Evolutionary conservation across 306 rosid genomes (phyloP).

Genomic region (Medicago lupulina): DNA sequence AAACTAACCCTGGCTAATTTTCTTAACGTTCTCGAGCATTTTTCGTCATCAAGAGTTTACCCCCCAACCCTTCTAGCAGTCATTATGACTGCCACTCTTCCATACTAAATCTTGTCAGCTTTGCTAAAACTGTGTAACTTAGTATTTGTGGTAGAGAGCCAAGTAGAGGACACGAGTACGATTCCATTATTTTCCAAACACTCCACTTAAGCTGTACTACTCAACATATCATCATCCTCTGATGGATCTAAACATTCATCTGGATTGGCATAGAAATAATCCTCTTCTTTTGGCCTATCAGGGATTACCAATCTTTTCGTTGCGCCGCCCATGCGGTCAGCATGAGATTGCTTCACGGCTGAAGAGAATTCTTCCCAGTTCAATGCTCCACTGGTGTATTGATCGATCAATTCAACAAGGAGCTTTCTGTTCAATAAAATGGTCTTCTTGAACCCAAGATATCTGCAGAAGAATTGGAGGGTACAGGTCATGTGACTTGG

Average conservation of each 20-base stretch:
- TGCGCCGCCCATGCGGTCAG: slow-evolving; percentile 83
- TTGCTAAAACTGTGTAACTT: slow-evolving; percentile 45
- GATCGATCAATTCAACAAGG: slow-evolving; percentile 87
- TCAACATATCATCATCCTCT: slow-evolving; percentile 60
- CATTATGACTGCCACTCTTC: slow-evolving; percentile 52
- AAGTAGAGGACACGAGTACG: slow-evolving; percentile 46
- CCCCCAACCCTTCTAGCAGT: slow-evolving; percentile 40
- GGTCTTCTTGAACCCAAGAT: slow-evolving; percentile 84
- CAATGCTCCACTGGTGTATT: slow-evolving; percentile 55
- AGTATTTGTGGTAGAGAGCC: slow-evolving; percentile 47
- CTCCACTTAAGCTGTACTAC: slow-evolving; percentile 58
- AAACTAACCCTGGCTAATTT: slow-evolving; percentile 46
- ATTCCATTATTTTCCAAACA: slow-evolving; percentile 49
- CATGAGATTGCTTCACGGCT: slow-evolving; percentile 80
- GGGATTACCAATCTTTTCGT: slow-evolving; percentile 75
- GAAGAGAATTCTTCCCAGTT: slow-evolving; percentile 80
- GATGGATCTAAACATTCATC: slow-evolving; percentile 74
- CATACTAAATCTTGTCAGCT: slow-evolving; percentile 48
- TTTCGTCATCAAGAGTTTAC: slow-evolving; percentile 38
- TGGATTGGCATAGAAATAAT: slow-evolving; percentile 85
- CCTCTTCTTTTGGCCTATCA: slow-evolving; percentile 93
- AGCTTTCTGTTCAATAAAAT: slow-evolving; percentile 81
- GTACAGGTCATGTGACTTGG: slow-evolving; percentile 29
- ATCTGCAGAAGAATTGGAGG: slow-evolving; percentile 57
- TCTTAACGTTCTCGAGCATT: slow-evolving; percentile 48